Percentiles rank a stretch among this genome's conserved stretches.
Evolutionary conservation across 139 green algal genomes (phyloP).

Genomic region (Chlorella sp.): DNA sequence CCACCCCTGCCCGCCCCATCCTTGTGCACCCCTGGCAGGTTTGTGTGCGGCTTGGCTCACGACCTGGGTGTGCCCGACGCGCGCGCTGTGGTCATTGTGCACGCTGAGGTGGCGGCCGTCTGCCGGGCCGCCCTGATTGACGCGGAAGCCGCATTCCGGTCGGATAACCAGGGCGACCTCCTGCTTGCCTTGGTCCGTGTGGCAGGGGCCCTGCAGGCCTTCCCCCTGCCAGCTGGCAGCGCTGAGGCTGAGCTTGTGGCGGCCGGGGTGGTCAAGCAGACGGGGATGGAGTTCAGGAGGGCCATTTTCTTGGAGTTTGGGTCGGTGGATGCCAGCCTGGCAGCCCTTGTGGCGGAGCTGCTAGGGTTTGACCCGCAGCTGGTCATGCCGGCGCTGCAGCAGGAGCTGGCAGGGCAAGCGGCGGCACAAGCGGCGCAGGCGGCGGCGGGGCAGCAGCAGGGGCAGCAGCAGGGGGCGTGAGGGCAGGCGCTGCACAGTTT

Average conservation of each 20-base stretch:
- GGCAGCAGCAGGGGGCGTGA: too few relatives aligned
- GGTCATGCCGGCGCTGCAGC: constrained; percentile 46
- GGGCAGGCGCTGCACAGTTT: too few relatives aligned
- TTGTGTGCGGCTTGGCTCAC: constrained; percentile 49
- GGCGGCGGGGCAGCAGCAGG: too few relatives aligned
- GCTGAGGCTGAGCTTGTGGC: constrained; percentile 57
- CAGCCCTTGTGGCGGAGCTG: constrained; percentile 46
- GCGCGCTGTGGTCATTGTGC: constrained; percentile 41
- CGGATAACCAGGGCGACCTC: constrained; percentile 24
- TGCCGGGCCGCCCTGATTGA: constrained; percentile 39
- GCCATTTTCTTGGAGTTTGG: constrained; percentile 44
- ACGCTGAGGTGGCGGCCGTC: constrained; percentile 42
- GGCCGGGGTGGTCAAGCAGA: constrained; percentile 27
- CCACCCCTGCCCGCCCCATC: too few relatives aligned
- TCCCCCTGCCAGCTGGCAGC: constrained; percentile 41
- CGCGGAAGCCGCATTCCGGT: constrained; percentile 41
- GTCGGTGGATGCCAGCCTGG: constrained; percentile 11
- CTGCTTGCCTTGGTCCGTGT: constrained; percentile 33
- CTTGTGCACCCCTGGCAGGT: neutral
- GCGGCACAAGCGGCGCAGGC: neutral
- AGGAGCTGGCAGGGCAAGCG: neutral
- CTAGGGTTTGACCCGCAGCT: constrained; percentile 57
- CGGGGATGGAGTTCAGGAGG: constrained; percentile 44
- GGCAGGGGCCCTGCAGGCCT: constrained; percentile 27
- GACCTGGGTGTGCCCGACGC: constrained; percentile 48